Conservation (phyloP, 2,329 filamentous ascomycete species). For the Calonectria pteridis region DNA sequence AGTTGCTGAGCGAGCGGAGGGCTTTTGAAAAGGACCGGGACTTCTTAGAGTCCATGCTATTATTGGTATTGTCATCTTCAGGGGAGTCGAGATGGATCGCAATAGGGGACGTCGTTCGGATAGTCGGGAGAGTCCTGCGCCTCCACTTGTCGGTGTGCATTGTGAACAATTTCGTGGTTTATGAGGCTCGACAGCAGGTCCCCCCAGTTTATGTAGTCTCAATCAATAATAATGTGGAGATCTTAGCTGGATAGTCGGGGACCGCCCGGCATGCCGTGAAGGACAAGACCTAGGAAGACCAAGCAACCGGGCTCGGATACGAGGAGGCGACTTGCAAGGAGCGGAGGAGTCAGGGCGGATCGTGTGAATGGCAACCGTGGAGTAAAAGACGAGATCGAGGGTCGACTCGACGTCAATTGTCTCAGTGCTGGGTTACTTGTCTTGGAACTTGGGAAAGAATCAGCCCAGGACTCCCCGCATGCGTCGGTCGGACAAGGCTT, state of each 20-base stretch:
- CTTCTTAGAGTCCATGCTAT: slow-evolving; percentile 49
- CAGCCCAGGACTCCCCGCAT: slow-evolving; percentile 35
- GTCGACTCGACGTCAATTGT: slow-evolving; percentile 42
- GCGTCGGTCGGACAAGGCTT: slow-evolving; percentile 33
- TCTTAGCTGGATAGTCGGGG: slow-evolving; percentile 25
- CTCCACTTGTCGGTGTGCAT: slow-evolving; percentile 53
- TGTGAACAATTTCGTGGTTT: slow-evolving; percentile 17
- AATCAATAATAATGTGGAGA: slow-evolving; percentile 12
- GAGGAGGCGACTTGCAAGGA: slow-evolving; percentile 26
- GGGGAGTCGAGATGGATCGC: slow-evolving; percentile 34
- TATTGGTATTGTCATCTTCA: slow-evolving; percentile 32
- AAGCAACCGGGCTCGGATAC: slow-evolving; percentile 27
- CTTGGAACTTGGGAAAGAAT: slow-evolving; percentile 32
- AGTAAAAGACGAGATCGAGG: slow-evolving; percentile 18
- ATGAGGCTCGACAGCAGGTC: not conserved
- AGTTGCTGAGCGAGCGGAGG: slow-evolving; percentile 55
- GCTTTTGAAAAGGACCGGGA: slow-evolving; percentile 53
- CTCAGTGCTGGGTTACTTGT: slow-evolving; percentile 39
- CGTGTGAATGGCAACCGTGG: slow-evolving; percentile 26
- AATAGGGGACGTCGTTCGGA: slow-evolving; percentile 42
- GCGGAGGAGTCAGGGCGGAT: slow-evolving; percentile 13
- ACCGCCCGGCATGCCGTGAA: slow-evolving; percentile 37
- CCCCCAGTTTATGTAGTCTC: not conserved
- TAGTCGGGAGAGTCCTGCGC: slow-evolving; percentile 48
- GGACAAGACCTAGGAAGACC: slow-evolving; percentile 23